Conservation (phyloP, 164 flowering plant species). For the Akebia trifoliata region DNA sequence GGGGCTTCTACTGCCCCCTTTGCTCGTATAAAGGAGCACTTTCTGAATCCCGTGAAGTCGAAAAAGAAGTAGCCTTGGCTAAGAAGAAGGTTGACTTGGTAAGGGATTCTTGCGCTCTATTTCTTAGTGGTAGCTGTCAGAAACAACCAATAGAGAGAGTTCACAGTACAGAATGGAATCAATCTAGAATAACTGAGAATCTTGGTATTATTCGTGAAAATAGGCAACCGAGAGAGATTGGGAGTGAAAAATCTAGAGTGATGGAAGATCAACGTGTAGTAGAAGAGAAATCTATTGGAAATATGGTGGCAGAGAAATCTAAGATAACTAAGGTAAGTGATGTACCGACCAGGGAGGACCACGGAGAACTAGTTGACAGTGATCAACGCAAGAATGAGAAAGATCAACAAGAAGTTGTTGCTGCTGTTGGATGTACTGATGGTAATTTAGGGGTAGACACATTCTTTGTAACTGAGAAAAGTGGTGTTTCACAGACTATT, state of each 20-base stretch:
- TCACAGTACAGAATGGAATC: slow-evolving; percentile 6
- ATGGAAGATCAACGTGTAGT: slow-evolving; percentile 12
- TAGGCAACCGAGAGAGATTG: neutral
- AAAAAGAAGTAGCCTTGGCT: slow-evolving; percentile 25
- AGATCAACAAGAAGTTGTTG: slow-evolving; percentile 8
- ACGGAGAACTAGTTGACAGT: neutral
- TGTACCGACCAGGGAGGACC: neutral
- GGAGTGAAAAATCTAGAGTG: neutral
- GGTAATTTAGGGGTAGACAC: neutral
- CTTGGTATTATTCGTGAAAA: neutral
- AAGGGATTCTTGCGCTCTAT: neutral
- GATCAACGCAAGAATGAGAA: neutral
- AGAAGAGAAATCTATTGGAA: too few relatives aligned
- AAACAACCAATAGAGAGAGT: slow-evolving; percentile 5
- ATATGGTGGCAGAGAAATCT: neutral
- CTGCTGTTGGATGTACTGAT: neutral
- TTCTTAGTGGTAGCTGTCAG: slow-evolving; percentile 7
- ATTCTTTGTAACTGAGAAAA: neutral
- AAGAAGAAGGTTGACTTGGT: slow-evolving; percentile 8
- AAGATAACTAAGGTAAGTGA: neutral
- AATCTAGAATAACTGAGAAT: slow-evolving; percentile 1
- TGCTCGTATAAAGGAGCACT: slow-evolving; percentile 32
- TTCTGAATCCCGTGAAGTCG: slow-evolving; percentile 13
- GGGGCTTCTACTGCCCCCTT: slow-evolving; percentile 48
- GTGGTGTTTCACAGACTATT: neutral